Evolutionary conservation across 257 asterid species (phyloP).

Genomic region (Anisodus acutangulus): DNA sequence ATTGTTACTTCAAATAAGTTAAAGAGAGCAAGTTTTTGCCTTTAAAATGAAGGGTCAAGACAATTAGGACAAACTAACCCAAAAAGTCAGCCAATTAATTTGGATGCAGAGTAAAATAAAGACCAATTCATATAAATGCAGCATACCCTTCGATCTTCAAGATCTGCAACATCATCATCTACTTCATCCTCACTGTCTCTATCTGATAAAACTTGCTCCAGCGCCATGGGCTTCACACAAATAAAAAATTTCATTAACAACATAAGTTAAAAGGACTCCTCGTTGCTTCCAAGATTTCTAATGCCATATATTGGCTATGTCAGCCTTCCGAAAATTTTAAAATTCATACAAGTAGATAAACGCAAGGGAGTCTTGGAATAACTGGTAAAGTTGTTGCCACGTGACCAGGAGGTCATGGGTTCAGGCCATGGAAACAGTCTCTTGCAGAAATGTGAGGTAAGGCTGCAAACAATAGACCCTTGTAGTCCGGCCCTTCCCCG

Average conservation of each 20-base stretch:
- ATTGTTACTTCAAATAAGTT: background rate
- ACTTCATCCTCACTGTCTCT: constrained; percentile 99
- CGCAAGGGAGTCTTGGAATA: too few species aligned
- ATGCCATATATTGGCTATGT: background rate
- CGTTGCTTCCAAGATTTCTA: background rate
- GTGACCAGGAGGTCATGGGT: too few species aligned
- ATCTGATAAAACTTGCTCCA: constrained; percentile 94
- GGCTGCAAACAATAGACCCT: too few species aligned
- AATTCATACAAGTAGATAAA: background rate
- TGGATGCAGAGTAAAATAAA: background rate
- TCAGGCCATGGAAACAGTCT: too few species aligned
- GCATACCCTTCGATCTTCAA: constrained; percentile 96
- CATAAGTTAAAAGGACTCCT: constrained; percentile 8
- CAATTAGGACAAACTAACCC: constrained; percentile 13
- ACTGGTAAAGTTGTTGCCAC: too few species aligned
- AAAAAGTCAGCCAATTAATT: background rate
- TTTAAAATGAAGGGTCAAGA: background rate
- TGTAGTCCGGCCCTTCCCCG: too few species aligned
- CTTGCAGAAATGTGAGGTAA: too few species aligned
- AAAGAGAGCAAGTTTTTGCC: background rate
- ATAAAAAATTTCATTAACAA: background rate
- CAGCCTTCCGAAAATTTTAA: background rate
- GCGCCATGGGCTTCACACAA: constrained; percentile 80
- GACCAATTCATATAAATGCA: background rate
- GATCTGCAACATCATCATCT: constrained; percentile 98